Conservation (phyloP, 495 filamentous ascomycete species). For the Penicillium argentinense region DNA sequence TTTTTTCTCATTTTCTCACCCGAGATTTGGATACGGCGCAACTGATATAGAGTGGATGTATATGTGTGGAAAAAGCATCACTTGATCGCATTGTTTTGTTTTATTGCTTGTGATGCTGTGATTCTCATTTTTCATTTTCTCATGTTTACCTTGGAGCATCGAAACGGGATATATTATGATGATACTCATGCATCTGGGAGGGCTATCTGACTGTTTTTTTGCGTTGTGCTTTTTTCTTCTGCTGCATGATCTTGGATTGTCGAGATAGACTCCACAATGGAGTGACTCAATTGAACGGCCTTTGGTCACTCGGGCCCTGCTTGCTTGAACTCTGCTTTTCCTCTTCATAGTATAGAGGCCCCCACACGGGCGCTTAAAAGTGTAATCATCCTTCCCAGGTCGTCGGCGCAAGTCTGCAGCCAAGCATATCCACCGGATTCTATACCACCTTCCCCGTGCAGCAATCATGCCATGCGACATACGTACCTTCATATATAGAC, state of each 20-base stretch:
- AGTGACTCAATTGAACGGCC: constrained; percentile 19
- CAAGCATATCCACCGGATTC: constrained; percentile 14
- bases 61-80: constrained; percentile 18
- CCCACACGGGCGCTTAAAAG: not conserved
- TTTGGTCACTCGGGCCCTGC: constrained; percentile 1
- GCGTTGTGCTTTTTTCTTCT: constrained; percentile 1
- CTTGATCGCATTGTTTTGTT: too few relatives aligned
- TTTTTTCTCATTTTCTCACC: constrained; percentile 9
- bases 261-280: constrained; percentile 13
- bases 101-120: constrained; percentile 10
- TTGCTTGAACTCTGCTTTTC: not conserved
- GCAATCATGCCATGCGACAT: constrained; percentile 1
- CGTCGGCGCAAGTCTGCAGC: constrained; percentile 13
- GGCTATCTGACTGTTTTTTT: constrained; percentile 30
- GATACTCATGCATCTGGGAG: constrained; percentile 46
- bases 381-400: too few relatives aligned
- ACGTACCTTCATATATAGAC: not conserved
- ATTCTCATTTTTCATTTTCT: constrained; percentile 10
- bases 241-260: constrained; percentile 4
- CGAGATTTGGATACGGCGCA: constrained; percentile 22
- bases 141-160: constrained; percentile 30
- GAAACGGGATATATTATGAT: constrained; percentile 30
- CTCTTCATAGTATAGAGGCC: constrained; percentile 4
- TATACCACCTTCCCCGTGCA: not conserved
- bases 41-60: constrained; percentile 25